phyloP scores from a whole-genome alignment of 2,329 filamentous ascomycete genomes.

The Botryosphaeria dothidea region DNA sequence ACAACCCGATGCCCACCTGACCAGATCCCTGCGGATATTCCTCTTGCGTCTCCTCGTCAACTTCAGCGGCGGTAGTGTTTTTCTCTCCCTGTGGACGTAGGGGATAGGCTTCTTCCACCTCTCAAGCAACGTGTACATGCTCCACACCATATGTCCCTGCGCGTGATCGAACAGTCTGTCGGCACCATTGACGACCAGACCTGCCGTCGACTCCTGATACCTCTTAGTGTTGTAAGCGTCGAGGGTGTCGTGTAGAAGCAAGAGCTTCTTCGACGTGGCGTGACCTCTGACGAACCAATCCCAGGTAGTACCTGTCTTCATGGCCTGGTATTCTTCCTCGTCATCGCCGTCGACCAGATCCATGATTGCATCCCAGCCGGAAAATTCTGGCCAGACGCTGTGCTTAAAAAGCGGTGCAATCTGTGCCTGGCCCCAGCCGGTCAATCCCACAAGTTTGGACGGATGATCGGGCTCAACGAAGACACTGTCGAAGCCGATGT shows the following conservation, averaged over 20 bases:
- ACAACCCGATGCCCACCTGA: background rate
- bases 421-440: background rate
- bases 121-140: background rate
- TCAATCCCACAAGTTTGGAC: background rate
- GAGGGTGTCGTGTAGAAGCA: constrained; percentile 48
- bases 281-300: background rate
- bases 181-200: background rate
- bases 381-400: background rate
- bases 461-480: background rate
- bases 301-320: background rate
- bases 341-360: background rate
- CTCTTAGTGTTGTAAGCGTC: constrained; percentile 53
- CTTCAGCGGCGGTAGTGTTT: background rate
- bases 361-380: background rate
- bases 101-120: background rate
- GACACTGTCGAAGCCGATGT: background rate
- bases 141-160: background rate
- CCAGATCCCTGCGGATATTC: background rate
- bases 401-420: background rate
- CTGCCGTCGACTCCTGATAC: background rate
- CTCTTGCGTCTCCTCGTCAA: background rate
- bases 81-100: background rate
- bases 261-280: background rate
- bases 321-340: too few species aligned
- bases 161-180: background rate